phyloP scores from a whole-genome alignment of 306 rosid genomes.

The Castanea crenata region DNA sequence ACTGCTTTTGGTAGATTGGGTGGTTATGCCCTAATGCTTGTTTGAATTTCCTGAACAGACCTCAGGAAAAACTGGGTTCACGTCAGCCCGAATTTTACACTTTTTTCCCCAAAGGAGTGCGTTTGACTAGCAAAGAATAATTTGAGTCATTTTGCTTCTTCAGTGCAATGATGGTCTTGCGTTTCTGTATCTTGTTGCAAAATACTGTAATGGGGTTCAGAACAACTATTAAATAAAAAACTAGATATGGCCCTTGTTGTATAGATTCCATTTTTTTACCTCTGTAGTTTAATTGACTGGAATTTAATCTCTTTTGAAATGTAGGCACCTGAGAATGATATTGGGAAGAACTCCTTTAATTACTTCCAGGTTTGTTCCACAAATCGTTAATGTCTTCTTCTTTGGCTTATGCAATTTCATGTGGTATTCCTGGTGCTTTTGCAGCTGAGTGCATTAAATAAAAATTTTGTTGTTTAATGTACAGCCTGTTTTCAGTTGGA shows the following conservation, averaged over 20 bases:
- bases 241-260: not conserved
- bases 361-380: conserved; percentile 77
- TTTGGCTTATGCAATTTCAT: conserved; percentile 1
- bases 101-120: not conserved
- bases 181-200: not conserved
- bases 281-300: conserved; percentile 25
- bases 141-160: conserved; percentile 1
- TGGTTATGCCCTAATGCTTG: not conserved
- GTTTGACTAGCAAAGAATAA: not conserved
- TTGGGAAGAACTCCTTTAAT: conserved; percentile 90
- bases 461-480: not conserved
- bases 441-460: not conserved
- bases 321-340: conserved; percentile 88
- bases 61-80: not conserved
- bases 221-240: not conserved
- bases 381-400: not conserved
- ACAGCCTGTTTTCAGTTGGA: not conserved
- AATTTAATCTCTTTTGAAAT: conserved; percentile 23
- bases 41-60: not conserved
- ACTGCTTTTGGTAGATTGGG: not conserved
- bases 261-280: not conserved
- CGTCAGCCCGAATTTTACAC: not conserved
- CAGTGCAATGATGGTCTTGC: not conserved
- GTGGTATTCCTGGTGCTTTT: not conserved
- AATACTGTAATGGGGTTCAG: not conserved